phyloP scores from a whole-genome alignment of 768 basidiomycete species.

The Calocera cornea region DNA sequence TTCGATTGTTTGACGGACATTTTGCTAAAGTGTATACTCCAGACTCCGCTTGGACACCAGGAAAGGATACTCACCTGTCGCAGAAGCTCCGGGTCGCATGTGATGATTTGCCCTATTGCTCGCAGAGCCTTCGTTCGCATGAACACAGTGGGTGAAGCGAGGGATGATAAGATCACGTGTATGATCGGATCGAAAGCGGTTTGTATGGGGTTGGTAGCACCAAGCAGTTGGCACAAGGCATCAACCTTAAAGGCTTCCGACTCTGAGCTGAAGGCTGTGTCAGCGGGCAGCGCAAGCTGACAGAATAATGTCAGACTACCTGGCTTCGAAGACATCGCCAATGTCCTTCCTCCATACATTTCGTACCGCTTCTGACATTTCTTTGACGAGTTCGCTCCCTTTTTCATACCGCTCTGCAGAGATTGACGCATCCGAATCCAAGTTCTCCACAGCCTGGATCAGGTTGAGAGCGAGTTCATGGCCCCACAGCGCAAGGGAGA shows the following conservation, averaged over 20 bases:
- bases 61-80: constrained; percentile 39
- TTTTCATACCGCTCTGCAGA: background rate
- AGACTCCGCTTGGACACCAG: background rate
- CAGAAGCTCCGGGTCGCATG: constrained; percentile 73
- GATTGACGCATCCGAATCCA: constrained; percentile 12
- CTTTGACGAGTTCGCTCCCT: constrained; percentile 33
- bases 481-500: constrained; percentile 65
- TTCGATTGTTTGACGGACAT: constrained; percentile 77
- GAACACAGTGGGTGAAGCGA: constrained; percentile 78
- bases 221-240: constrained; percentile 57
- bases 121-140: constrained; percentile 89
- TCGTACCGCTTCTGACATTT: constrained; percentile 48
- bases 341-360: constrained; percentile 59
- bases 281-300: background rate
- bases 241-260: constrained; percentile 61
- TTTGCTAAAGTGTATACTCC: constrained; percentile 34
- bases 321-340: constrained; percentile 68
- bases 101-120: constrained; percentile 79
- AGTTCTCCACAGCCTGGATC: constrained; percentile 6
- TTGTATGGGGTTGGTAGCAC: constrained; percentile 57
- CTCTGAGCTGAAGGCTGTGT: constrained; percentile 37
- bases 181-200: constrained; percentile 77
- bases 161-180: constrained; percentile 57
- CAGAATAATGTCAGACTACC: constrained; percentile 31
- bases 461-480: constrained; percentile 67